Conservation (phyloP, 345 rosid species). For the Citrus mangshanensis region DNA sequence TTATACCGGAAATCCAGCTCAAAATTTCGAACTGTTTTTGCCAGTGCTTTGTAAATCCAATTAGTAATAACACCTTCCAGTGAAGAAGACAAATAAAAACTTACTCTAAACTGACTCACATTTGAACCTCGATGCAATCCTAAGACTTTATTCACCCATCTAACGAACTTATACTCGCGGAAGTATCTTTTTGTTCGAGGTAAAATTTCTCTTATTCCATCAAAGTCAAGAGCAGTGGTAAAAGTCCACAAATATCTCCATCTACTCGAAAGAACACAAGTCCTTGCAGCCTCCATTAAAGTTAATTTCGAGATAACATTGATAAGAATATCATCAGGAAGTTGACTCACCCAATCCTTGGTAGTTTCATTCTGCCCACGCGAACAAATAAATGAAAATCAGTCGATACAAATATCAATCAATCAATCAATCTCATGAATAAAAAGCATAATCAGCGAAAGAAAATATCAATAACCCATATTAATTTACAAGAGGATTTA, state of each 20-base stretch:
- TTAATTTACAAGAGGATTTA: too few species aligned
- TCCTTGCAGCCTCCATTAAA: not conserved
- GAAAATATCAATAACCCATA: too few species aligned
- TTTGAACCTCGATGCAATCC: not conserved
- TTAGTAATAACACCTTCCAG: not conserved
- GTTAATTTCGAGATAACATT: too few species aligned
- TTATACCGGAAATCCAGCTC: not conserved
- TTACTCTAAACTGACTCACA: not conserved
- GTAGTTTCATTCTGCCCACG: not conserved
- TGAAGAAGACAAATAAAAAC: not conserved
- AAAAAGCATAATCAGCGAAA: too few species aligned
- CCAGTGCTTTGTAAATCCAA: not conserved
- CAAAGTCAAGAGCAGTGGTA: not conserved
- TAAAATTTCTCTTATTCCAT: not conserved
- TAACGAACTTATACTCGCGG: not conserved
- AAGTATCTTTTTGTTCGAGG: too few species aligned
- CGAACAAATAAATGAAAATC: too few species aligned
- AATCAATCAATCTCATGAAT: too few species aligned
- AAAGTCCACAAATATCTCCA: constrained; percentile 15
- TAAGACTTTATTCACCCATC: not conserved
- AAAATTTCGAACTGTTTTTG: not conserved
- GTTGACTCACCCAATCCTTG: not conserved
- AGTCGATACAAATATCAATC: too few species aligned
- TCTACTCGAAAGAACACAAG: not conserved
- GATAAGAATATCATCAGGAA: not conserved